A percentile compares a stretch with the other conserved stretches of the same genome.
Conservation (phyloP, 768 basidiomycete species). For the Pisolithus tinctorius region DNA sequence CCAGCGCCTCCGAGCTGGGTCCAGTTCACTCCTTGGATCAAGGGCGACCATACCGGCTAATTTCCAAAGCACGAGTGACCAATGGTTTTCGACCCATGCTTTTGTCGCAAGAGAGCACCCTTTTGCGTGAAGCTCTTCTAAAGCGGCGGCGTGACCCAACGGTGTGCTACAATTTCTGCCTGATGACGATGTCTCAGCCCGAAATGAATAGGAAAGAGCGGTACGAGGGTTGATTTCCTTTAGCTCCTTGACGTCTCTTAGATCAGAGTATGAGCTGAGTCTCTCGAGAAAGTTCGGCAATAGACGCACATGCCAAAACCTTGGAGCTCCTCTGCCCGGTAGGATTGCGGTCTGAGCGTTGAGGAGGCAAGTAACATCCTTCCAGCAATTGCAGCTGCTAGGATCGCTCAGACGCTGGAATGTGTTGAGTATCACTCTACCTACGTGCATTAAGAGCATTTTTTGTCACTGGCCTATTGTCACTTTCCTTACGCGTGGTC, state of each 20-base stretch:
- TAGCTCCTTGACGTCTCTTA: conserved; percentile 47
- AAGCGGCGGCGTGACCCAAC: conserved; percentile 45
- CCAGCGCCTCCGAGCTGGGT: conserved; percentile 55
- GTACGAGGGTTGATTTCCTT: conserved; percentile 46
- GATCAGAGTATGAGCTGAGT: conserved; percentile 1
- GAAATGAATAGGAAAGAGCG: conserved; percentile 57
- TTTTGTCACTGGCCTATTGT: conserved; percentile 3
- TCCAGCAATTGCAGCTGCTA: conserved; percentile 27
- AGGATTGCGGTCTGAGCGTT: conserved; percentile 44
- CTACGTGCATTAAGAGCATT: conserved; percentile 24
- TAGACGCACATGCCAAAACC: conserved; percentile 45
- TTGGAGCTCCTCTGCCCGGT: conserved; percentile 37
- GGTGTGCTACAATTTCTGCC: conserved; percentile 12
- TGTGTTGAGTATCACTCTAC: not conserved
- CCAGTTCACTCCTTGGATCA: conserved; percentile 53
- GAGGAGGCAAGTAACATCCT: conserved; percentile 43
- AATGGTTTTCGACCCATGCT: conserved; percentile 90
- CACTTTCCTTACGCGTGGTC: conserved; percentile 2
- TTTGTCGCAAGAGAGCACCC: conserved; percentile 68
- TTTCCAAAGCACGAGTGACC: conserved; percentile 91
- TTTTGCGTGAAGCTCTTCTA: conserved; percentile 43
- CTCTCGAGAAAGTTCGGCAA: not conserved
- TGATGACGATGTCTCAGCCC: conserved; percentile 31
- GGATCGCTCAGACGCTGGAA: not conserved
- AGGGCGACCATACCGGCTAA: conserved; percentile 76